A percentile compares a stretch with the other conserved stretches of the same genome.
These are phyloP conservation scores for Volutella citrinella DNA, from an alignment of 2,329 filamentous ascomycete genomes.

Conservation along the genomic window DNA sequence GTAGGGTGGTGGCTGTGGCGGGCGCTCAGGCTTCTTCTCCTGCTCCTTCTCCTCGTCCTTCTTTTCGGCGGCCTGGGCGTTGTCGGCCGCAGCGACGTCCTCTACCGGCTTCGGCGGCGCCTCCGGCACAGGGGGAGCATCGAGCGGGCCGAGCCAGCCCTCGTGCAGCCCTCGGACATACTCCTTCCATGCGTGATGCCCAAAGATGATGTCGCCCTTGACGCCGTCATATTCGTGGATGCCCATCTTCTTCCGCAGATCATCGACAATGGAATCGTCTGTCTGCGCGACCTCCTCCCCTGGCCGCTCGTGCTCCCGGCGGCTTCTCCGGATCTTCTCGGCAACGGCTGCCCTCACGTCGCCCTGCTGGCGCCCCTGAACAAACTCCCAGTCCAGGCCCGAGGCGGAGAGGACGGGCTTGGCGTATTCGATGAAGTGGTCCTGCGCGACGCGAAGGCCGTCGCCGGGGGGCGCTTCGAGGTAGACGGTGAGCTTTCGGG, in stretches of 20 bases:
- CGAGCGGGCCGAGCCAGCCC: constrained; percentile 88
- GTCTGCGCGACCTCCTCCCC: constrained; percentile 47
- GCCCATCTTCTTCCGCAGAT: constrained; percentile 62
- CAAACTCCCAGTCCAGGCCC: constrained; percentile 92
- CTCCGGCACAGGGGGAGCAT: constrained; percentile 48
- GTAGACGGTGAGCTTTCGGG: constrained; percentile 82
- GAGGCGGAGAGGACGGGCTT: constrained; percentile 90
- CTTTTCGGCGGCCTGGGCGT: constrained; percentile 30
- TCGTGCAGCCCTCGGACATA: constrained; percentile 92
- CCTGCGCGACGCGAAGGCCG: constrained; percentile 77
- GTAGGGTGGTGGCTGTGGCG: constrained; percentile 67
- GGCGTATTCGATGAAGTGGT: constrained; percentile 94
- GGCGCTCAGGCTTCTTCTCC: constrained; percentile 54
- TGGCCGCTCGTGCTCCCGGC: constrained; percentile 55
- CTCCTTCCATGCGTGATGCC: constrained; percentile 94
- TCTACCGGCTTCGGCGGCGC: constrained; percentile 20
- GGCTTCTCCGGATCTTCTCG: constrained; percentile 75
- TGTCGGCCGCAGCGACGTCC: constrained; percentile 20
- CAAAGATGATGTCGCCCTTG: constrained; percentile 83
- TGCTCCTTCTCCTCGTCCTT: constrained; percentile 38
- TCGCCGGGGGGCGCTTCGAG: constrained; percentile 85
- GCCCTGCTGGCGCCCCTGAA: constrained; percentile 89
- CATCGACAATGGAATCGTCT: constrained; percentile 55
- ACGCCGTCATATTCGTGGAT: constrained; percentile 70
- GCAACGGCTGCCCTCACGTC: constrained; percentile 85